These are phyloP conservation scores for Neoascochyta sp. DNA, from an alignment of 2,329 filamentous ascomycete species.

Conservation along the genomic window DNA sequence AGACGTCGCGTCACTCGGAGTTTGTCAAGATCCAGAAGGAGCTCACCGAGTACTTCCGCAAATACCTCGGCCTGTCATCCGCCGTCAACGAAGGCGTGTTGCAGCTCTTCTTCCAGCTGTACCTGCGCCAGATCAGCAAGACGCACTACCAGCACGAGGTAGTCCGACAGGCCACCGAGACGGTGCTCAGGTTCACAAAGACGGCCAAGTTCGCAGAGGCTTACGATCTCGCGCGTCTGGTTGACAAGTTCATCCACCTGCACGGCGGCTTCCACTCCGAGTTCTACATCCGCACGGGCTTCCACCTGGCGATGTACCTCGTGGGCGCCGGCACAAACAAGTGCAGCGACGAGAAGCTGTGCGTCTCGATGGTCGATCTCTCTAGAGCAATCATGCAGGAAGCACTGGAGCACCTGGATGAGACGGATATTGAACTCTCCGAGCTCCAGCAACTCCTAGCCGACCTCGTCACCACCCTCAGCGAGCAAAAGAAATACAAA, in stretches of 20 bases:
- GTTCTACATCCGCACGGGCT: conserved; percentile 31
- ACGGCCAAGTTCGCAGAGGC: conserved; percentile 21
- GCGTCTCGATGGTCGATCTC: conserved; percentile 36
- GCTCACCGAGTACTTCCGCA: conserved; percentile 17
- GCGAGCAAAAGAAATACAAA: conserved; percentile 43
- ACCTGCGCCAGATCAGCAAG: conserved; percentile 16
- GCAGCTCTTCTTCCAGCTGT: conserved; percentile 19
- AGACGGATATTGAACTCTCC: conserved; percentile 40
- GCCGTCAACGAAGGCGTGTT: conserved; percentile 11
- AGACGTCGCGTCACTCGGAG: conserved; percentile 11
- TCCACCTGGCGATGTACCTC: conserved; percentile 26
- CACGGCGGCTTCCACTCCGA: conserved; percentile 23
- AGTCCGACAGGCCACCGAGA: conserved; percentile 11
- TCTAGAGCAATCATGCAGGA: conserved; percentile 40
- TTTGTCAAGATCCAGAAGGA: conserved; percentile 18
- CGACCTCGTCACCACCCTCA: conserved; percentile 40
- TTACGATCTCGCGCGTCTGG: conserved; percentile 20
- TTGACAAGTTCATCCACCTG: conserved; percentile 23
- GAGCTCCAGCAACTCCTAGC: conserved; percentile 41
- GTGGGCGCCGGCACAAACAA: conserved; percentile 21
- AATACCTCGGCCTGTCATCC: conserved; percentile 16
- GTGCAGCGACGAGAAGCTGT: conserved; percentile 27
- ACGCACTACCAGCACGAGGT: conserved; percentile 14
- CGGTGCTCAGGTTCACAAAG: conserved; percentile 17
- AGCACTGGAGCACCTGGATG: conserved; percentile 35